A percentile compares a stretch with the other conserved stretches of the same genome.
Conservation (phyloP, 495 filamentous ascomycete genomes). For the Hypomontagnella submonticulosa region DNA sequence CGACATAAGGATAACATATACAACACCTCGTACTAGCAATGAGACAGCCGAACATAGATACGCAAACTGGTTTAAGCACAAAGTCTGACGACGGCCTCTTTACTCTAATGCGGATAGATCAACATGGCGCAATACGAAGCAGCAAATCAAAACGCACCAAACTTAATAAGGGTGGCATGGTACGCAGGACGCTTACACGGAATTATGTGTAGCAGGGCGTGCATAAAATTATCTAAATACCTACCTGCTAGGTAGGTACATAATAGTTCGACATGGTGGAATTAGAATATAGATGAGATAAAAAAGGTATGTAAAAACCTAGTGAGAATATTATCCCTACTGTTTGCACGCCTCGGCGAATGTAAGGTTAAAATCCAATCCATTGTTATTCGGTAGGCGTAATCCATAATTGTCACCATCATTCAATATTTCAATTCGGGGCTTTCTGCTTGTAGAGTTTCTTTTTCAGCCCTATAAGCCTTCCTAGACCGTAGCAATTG, state of each 20-base stretch:
- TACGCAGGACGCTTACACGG: slow-evolving; percentile 30
- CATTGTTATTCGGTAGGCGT: too few species aligned
- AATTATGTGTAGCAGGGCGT: slow-evolving; percentile 22
- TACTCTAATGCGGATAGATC: slow-evolving; percentile 36
- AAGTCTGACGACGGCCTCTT: slow-evolving; percentile 24
- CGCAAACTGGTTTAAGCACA: slow-evolving; percentile 4
- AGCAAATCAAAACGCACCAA: slow-evolving; percentile 36
- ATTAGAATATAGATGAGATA: slow-evolving; percentile 1
- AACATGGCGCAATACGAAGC: slow-evolving; percentile 34
- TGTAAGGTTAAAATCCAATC: too few species aligned
- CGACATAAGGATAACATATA: neutral
- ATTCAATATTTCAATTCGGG: neutral
- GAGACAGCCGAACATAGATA: slow-evolving; percentile 17
- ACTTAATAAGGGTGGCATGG: slow-evolving; percentile 23
- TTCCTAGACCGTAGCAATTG: slow-evolving; percentile 18
- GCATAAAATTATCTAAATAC: slow-evolving; percentile 17
- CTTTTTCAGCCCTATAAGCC: slow-evolving; percentile 42
- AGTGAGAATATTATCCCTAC: neutral
- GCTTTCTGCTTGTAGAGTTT: slow-evolving; percentile 8
- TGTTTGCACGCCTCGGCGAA: neutral
- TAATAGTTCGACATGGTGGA: too few species aligned
- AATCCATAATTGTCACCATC: too few species aligned
- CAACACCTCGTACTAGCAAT: neutral
- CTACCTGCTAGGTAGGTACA: too few species aligned
- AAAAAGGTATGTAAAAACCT: neutral